phyloP scores from a whole-genome alignment of 1,284 basidiomycete genomes.

The Puccinia triticina region DNA sequence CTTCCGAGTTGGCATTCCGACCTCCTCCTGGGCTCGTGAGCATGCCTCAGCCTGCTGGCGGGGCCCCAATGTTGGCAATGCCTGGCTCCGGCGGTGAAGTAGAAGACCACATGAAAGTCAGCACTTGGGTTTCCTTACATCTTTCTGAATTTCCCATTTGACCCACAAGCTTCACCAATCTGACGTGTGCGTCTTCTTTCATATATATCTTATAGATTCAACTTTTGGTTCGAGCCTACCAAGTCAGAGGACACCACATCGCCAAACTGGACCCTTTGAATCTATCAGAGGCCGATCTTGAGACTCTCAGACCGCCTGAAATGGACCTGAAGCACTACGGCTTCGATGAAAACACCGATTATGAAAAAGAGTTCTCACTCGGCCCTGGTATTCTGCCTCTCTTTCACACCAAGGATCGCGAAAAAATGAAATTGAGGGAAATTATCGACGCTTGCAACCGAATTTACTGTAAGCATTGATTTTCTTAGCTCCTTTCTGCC shows the following conservation, averaged over 20 bases:
- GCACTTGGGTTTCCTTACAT: constrained; percentile 52
- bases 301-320: constrained; percentile 75
- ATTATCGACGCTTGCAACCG: constrained; percentile 89
- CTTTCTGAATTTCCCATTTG: background rate
- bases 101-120: constrained; percentile 90
- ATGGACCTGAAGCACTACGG: constrained; percentile 90
- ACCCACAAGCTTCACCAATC: background rate
- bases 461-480: constrained; percentile 82
- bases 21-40: constrained; percentile 73
- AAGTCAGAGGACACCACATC: constrained; percentile 96
- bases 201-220: constrained; percentile 73
- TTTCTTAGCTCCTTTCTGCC: constrained; percentile 37
- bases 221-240: constrained; percentile 94
- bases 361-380: constrained; percentile 90
- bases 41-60: constrained; percentile 66
- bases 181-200: constrained; percentile 5
- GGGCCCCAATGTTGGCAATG: constrained; percentile 77
- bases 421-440: constrained; percentile 85
- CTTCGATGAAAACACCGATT: constrained; percentile 81
- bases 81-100: constrained; percentile 67
- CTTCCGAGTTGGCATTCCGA: constrained; percentile 79
- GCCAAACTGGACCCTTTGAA: constrained; percentile 94
- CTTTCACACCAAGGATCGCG: constrained; percentile 80
- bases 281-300: constrained; percentile 84
- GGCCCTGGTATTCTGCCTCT: constrained; percentile 95